A percentile compares a stretch with the other conserved stretches of the same genome.
phyloP scores from a whole-genome alignment of 768 basidiomycete species.

The Collybiopsis confluens region DNA sequence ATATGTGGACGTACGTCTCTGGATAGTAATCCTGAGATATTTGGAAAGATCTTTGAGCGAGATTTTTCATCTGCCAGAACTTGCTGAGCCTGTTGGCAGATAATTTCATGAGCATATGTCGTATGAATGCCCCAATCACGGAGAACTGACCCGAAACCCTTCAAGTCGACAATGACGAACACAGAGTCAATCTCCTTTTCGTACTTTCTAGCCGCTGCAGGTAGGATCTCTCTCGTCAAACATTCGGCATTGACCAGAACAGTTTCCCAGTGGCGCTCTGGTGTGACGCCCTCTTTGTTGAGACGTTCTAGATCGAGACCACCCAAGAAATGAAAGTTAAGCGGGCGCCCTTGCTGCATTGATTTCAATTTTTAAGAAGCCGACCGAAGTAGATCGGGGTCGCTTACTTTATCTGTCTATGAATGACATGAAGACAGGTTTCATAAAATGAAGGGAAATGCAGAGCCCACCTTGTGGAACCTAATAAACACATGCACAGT shows the following conservation, averaged over 20 bases:
- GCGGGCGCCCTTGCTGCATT: conserved; percentile 60
- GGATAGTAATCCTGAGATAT: conserved; percentile 78
- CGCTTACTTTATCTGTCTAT: conserved; percentile 64
- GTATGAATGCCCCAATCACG: not conserved
- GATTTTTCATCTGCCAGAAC: conserved; percentile 73
- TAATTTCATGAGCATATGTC: not conserved
- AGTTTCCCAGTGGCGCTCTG: conserved; percentile 59
- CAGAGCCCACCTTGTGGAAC: conserved; percentile 60
- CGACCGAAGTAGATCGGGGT: not conserved
- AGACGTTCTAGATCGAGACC: conserved; percentile 54
- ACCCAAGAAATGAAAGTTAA: conserved; percentile 65
- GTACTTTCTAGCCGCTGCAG: conserved; percentile 56
- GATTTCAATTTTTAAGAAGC: not conserved
- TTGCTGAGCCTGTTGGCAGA: conserved; percentile 46
- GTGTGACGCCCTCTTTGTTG: conserved; percentile 48
- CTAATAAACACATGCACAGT: not conserved
- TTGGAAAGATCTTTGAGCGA: conserved; percentile 62
- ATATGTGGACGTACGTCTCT: conserved; percentile 51
- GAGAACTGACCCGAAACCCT: conserved; percentile 58
- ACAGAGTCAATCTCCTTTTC: conserved; percentile 45
- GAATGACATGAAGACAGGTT: not conserved
- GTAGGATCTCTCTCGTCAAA: conserved; percentile 61
- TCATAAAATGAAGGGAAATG: not conserved
- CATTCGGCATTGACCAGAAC: conserved; percentile 64
- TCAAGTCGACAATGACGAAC: conserved; percentile 66